Percentiles rank a stretch among this genome's conserved stretches.
Conservation (phyloP, 306 rosid genomes). For the Hylodesmum podocarpum region DNA sequence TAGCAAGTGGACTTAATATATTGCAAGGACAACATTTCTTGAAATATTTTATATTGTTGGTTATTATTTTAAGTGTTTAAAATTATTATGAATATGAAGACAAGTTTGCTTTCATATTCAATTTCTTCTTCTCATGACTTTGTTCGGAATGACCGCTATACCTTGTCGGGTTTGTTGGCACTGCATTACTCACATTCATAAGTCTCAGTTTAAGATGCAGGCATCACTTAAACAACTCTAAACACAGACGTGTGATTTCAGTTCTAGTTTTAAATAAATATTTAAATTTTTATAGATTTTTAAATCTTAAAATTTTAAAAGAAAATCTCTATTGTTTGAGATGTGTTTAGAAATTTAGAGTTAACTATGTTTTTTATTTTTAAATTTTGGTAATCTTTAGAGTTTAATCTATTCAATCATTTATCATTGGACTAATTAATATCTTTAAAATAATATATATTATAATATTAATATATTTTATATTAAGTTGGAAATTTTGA, state of each 20-base stretch:
- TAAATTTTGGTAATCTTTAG: too few species aligned
- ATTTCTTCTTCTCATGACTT: slow-evolving; percentile 25
- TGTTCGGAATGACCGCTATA: slow-evolving; percentile 20
- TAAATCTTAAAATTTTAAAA: neutral
- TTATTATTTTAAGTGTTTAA: neutral
- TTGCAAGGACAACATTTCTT: neutral
- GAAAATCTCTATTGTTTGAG: neutral
- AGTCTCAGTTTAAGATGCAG: neutral
- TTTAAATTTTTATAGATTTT: neutral
- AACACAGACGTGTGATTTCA: too few species aligned
- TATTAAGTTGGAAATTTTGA: too few species aligned
- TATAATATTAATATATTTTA: too few species aligned
- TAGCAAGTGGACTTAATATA: slow-evolving; percentile 34
- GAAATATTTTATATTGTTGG: neutral
- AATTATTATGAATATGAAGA: slow-evolving; percentile 19
- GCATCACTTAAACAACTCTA: too few species aligned
- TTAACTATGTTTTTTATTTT: too few species aligned
- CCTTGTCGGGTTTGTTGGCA: slow-evolving; percentile 38
- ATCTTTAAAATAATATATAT: too few species aligned
- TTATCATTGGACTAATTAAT: too few species aligned
- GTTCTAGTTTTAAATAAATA: too few species aligned
- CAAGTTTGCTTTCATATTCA: slow-evolving; percentile 27
- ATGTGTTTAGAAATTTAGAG: too few species aligned
- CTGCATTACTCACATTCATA: neutral
- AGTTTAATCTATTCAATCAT: too few species aligned